A percentile compares a stretch with the other conserved stretches of the same genome.
These are phyloP conservation scores for Amoebophrya sp. DNA, from an alignment of 169 alveolate genomes.

Conservation along the genomic window DNA sequence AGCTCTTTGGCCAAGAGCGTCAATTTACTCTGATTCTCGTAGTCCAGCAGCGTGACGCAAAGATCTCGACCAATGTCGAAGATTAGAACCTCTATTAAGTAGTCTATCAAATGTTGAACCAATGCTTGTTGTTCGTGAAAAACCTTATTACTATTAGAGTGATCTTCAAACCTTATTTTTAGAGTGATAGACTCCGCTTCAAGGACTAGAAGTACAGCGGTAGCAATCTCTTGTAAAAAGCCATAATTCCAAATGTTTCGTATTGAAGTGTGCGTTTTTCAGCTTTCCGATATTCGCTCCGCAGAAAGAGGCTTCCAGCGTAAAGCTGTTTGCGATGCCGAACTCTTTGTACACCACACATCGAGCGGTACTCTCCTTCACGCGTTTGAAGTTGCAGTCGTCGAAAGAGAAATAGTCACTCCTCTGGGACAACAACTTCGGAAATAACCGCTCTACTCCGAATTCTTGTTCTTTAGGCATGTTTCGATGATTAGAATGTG, in stretches of 20 bases:
- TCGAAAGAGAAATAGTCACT: conserved; percentile 39
- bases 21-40: not conserved
- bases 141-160: no score
- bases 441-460: conserved; percentile 37
- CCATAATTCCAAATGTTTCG: conserved; percentile 34
- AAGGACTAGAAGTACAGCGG: no score
- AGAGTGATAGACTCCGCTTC: no score
- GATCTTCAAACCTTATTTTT: no score
- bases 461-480: not conserved
- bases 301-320: conserved; percentile 44
- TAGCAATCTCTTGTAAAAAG: no score
- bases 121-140: no score
- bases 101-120: no score
- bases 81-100: no score
- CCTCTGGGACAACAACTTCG: conserved; percentile 34
- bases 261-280: conserved; percentile 43
- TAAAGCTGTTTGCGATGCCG: conserved; percentile 39
- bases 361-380: conserved; percentile 45
- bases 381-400: conserved; percentile 45
- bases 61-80: not conserved
- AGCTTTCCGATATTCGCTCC: conserved; percentile 46
- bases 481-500: no score
- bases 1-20: not conserved
- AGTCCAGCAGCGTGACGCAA: not conserved
- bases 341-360: conserved; percentile 39